Evolutionary conservation across 805 yeast genomes (phyloP), one percentile per base, ranked within the genome.

Genomic region (Schwanniomyces sp.): DNA sequence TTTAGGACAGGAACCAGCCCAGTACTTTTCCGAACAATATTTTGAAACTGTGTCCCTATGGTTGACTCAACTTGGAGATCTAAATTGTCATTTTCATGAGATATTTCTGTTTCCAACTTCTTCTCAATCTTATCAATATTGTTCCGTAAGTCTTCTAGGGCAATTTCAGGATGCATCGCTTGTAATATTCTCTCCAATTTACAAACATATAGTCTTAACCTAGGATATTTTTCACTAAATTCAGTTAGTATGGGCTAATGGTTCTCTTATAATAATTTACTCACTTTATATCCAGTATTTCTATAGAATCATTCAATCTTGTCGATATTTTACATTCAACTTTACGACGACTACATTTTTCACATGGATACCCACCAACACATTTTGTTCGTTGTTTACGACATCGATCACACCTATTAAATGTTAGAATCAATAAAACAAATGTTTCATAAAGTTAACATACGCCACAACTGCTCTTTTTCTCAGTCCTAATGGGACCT

Each of bases 111-210:
- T 26, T 47, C 45, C 16, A 54, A 41, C 9, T 43, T 44, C 34
- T 47, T 53, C 28, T 53, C 58, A 25, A 54, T 41, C 10, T 37
- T 34, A 25, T 53, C 53, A 16, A 44, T 48, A 27, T 55, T 43
- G 10, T 49, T 52, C 11, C 54, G 30, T 9, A 55, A 37, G 14
- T 41, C 39, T 9, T 43, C 43, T n/a, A 53, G 29, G 2, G 50
- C 26, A 1, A 50, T 37, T 9, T 48, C 44, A 4, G 55, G 48
- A 37, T 44, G 48, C 14, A 44, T 44, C 24, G 26, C 43, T 14
- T 51, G 56, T 2, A 55, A 38, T 7, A 55, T 49, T 32, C 57
- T 40, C 34, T 55, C 57, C 18, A 53, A 41, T 34, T 55, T 52
- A 18, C 50, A 48, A 43, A 39, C 49, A 36, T 54, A 43, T 16